phyloP scores from a whole-genome alignment of 352 stramenopile genomes.

The Pythium apleroticum region DNA sequence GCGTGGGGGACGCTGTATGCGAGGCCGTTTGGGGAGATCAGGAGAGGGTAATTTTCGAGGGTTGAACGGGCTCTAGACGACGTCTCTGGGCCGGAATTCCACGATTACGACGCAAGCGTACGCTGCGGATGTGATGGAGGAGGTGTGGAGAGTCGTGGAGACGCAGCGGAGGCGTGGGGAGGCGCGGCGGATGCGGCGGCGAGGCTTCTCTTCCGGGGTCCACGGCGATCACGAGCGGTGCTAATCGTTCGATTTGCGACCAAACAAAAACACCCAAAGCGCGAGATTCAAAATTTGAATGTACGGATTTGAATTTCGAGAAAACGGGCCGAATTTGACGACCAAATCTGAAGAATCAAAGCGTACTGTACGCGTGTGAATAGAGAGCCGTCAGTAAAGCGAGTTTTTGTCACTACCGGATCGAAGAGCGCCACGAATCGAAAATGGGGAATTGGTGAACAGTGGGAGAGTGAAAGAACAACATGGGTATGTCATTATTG shows the following conservation, averaged over 20 bases:
- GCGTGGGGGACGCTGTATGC: not conserved
- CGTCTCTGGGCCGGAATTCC: conserved; percentile 9
- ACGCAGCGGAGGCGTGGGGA: not conserved
- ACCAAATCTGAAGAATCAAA: not conserved
- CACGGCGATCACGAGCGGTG: not conserved
- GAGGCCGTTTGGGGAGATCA: not conserved
- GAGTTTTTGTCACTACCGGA: not conserved
- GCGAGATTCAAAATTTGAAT: conserved; percentile 38
- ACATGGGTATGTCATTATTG: conserved; percentile 11
- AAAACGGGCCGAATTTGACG: conserved; percentile 2
- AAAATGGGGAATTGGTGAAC: not conserved
- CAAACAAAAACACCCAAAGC: conserved; percentile 19
- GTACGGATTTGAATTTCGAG: conserved; percentile 25
- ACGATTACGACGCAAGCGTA: not conserved
- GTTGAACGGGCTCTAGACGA: not conserved
- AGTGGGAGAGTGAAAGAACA: conserved; percentile 3
- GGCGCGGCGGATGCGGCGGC: not conserved
- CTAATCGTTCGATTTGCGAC: conserved; percentile 28
- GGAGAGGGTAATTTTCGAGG: not conserved
- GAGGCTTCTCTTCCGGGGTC: not conserved
- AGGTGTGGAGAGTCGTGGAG: not conserved
- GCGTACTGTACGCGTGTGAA: not conserved
- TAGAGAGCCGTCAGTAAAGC: not conserved
- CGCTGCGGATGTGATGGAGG: not conserved
- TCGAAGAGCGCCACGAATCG: not conserved